Evolutionary conservation across 2,329 filamentous ascomycete genomes (phyloP).

Genomic region (Talaromyces sp.): DNA sequence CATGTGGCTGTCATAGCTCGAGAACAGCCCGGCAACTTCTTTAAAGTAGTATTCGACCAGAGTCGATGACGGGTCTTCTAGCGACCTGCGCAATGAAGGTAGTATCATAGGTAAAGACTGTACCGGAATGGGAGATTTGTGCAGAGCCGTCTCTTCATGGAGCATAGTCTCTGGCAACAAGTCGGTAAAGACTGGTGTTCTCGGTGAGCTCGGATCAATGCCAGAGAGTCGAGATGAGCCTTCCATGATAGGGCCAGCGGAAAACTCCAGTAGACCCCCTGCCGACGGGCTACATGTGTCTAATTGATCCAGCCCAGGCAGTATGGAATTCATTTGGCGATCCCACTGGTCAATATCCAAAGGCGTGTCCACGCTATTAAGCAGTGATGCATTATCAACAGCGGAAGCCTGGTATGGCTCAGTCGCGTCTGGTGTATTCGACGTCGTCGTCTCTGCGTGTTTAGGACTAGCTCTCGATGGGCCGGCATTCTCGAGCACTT

Average conservation of each 20-base stretch:
- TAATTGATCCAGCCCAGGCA: conserved; percentile 31
- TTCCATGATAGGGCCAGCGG: background rate
- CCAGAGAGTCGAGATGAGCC: background rate
- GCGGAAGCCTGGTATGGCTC: background rate
- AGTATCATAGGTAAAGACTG: conserved; percentile 15
- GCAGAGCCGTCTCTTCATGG: conserved; percentile 20
- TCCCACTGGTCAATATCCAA: conserved; percentile 24
- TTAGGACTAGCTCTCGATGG: conserved; percentile 5
- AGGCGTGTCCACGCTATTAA: background rate
- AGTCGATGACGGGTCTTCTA: conserved; percentile 50
- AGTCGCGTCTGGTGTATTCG: background rate
- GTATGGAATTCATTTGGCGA: conserved; percentile 21
- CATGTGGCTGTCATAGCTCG: conserved; percentile 59
- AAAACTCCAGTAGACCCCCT: background rate
- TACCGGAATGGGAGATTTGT: conserved; percentile 19
- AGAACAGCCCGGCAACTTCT: conserved; percentile 58
- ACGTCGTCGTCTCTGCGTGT: background rate
- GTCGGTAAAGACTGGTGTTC: background rate
- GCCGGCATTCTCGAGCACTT: conserved; percentile 15
- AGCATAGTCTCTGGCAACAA: background rate
- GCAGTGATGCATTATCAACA: background rate
- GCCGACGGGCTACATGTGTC: conserved; percentile 12
- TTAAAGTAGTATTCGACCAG: conserved; percentile 62
- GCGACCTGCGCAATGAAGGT: conserved; percentile 33
- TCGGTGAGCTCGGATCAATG: background rate